Conservation (phyloP, 306 rosid species). For the Quercus suber region DNA sequence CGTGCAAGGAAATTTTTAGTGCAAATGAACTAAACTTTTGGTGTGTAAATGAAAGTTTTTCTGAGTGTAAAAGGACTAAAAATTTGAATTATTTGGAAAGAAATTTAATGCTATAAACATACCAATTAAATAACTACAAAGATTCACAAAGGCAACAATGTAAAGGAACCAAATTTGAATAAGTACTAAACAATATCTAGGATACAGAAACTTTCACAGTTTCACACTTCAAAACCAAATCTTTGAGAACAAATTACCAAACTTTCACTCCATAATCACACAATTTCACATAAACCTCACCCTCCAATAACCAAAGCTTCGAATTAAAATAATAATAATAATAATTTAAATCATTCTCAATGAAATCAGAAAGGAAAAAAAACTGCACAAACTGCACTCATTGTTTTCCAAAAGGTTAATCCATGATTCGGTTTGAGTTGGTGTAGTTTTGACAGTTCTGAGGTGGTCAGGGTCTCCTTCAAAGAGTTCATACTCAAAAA, state of each 20-base stretch:
- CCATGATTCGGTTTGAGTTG: no score
- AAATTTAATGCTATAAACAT: neutral
- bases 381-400: no score
- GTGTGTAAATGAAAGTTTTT: neutral
- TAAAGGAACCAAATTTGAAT: slow-evolving; percentile 13
- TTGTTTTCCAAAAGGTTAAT: no score
- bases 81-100: neutral
- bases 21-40: neutral
- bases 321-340: no score
- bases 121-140: neutral
- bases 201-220: neutral
- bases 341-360: no score
- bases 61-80: neutral
- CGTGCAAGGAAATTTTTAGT: neutral
- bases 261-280: slow-evolving; percentile 10
- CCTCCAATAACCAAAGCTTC: neutral
- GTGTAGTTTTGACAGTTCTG: no score
- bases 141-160: neutral
- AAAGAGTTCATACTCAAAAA: no score
- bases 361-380: no score
- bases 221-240: slow-evolving; percentile 7
- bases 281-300: neutral
- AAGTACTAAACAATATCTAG: neutral
- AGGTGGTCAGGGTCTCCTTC: no score
- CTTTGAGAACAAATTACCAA: neutral